A percentile compares a stretch with the other conserved stretches of the same genome.
These are phyloP conservation scores for Prunus armeniaca DNA, from an alignment of 306 rosid species.

Conservation along the genomic window DNA sequence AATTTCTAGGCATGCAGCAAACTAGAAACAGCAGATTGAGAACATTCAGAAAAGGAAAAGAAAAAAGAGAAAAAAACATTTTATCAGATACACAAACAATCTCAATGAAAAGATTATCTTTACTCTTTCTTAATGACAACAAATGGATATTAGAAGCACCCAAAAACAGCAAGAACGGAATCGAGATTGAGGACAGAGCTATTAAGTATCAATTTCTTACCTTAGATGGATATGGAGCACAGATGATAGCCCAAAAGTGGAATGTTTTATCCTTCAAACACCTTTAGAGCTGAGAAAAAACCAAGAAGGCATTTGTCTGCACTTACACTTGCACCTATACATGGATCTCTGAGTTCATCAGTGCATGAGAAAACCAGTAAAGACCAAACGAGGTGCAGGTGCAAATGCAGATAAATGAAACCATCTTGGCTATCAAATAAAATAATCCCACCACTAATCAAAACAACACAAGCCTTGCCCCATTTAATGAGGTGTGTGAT, in stretches of 20 bases:
- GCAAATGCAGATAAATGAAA: conserved; percentile 47
- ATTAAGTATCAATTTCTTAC: background rate
- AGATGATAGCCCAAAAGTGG: background rate
- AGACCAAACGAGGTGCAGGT: conserved; percentile 44
- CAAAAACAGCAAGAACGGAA: too few relatives aligned
- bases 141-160: too few relatives aligned
- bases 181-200: background rate
- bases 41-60: too few relatives aligned
- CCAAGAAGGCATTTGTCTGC: conserved; percentile 32
- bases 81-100: too few relatives aligned
- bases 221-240: background rate
- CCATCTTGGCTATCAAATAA: conserved; percentile 9
- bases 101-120: background rate
- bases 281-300: background rate
- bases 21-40: too few relatives aligned
- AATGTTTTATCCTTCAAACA: background rate
- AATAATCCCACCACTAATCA: background rate
- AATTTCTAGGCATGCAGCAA: too few relatives aligned
- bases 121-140: too few relatives aligned
- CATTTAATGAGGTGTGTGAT: background rate
- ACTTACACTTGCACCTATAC: conserved; percentile 27
- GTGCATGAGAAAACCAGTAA: background rate
- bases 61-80: too few relatives aligned
- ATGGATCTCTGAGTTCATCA: background rate
- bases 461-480: background rate